Evolutionary conservation across 2,329 filamentous ascomycete genomes (phyloP), one percentile per base, ranked within the genome.

Genomic region (Reticulascus tulasneorum): DNA sequence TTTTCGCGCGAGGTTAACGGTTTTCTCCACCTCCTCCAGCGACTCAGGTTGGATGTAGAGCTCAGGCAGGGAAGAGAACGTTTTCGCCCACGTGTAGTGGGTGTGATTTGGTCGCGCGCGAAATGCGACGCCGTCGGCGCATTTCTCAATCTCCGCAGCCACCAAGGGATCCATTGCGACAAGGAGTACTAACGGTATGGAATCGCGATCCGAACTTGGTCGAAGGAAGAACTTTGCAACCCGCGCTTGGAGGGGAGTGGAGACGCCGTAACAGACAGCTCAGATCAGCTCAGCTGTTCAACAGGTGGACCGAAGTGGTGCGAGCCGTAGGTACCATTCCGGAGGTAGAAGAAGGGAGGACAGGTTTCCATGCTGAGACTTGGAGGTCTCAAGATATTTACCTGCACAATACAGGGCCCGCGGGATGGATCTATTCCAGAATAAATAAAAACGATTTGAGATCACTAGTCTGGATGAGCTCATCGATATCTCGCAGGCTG

Each of bases 81-180:
- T 97, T 55, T 83, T 82, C 24, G 93, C 93, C 93, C 93, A 98
- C 15, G 93, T 98, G 52, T 83, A 82, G 67, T 97, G 93, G 31
- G 82, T 64, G 60, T 97, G 82, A 35, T 77, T 69, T 41, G 75
- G 68, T 39, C 73, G 73, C 6, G 86, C 86, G 58, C 83, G 85
- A 66, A 97, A 95, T 27, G 88, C 79, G 24, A 93, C 51, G 29
- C 53, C 55, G 37, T 66, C 60, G 37, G 43, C 40, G 38, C 51
- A 48, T 37, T 41, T 44, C 10, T 48, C 43, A 32, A 63, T 51
- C 52, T 63, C 57, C 21, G 59, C 53, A 15, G 46, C 49, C 38
- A 57, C 56, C 16, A 53, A 46, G 35, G 66, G 61, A 36, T 67
- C 60, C 46, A 66, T 67, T n/a, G n/a, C n/a, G 17, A 46, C 47